Evolutionary conservation across 2,329 filamentous ascomycete genomes (phyloP).

Genomic region (Thielaviopsis punctulata): DNA sequence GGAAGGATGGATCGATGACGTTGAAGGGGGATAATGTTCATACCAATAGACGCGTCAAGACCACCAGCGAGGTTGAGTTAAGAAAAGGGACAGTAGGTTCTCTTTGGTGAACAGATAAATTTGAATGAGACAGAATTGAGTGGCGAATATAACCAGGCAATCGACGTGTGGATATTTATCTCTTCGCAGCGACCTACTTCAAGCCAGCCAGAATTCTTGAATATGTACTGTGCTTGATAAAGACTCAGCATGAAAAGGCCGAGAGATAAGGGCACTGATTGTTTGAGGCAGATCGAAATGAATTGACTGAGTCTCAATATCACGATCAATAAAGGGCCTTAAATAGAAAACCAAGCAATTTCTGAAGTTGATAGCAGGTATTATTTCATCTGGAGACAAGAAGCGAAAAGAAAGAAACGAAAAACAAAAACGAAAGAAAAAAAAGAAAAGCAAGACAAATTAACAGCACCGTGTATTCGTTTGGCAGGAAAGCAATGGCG

Average conservation of each 20-base stretch:
- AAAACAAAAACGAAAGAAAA: not conserved
- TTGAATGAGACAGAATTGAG: not conserved
- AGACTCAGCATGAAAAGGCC: not conserved
- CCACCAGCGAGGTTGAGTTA: not conserved
- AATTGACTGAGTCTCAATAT: not conserved
- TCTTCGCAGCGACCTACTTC: not conserved
- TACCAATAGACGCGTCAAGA: not conserved
- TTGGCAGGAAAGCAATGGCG: slow-evolving; percentile 7
- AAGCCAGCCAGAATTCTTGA: not conserved
- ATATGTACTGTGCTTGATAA: not conserved
- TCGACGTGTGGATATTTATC: not conserved
- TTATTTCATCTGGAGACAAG: slow-evolving; percentile 17
- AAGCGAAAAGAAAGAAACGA: not conserved
- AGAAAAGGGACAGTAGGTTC: not conserved
- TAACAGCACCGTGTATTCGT: no score
- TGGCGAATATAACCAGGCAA: not conserved
- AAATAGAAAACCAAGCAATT: no score
- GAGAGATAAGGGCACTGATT: not conserved
- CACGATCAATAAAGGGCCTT: not conserved
- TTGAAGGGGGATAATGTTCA: not conserved
- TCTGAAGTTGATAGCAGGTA: no score
- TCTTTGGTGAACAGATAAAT: not conserved
- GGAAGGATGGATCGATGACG: not conserved
- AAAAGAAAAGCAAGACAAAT: no score
- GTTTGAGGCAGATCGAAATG: not conserved